These are phyloP conservation scores for Aspergillus coremiiformis DNA, from an alignment of 495 filamentous ascomycete species.

Conservation along the genomic window DNA sequence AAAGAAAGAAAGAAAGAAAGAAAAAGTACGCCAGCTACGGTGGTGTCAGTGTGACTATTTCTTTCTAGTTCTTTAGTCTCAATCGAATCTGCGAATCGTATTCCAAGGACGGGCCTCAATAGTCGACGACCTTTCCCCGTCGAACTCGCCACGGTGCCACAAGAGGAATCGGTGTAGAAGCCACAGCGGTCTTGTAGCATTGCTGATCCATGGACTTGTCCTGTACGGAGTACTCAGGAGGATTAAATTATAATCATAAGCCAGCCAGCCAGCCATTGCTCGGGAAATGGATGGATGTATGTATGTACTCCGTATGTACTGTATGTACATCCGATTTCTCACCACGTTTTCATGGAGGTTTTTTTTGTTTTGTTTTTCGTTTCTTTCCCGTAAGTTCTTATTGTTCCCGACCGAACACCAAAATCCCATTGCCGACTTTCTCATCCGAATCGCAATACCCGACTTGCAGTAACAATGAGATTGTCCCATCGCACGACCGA, in stretches of 20 bases:
- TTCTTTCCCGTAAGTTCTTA: too few species aligned
- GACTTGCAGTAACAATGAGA: background rate
- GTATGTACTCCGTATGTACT: too few species aligned
- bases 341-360: too few species aligned
- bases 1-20: background rate
- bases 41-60: background rate
- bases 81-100: background rate
- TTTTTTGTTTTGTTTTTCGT: background rate
- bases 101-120: background rate
- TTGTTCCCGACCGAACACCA: background rate
- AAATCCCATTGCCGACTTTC: too few species aligned
- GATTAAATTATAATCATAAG: too few species aligned
- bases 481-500: background rate
- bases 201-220: conserved; percentile 3
- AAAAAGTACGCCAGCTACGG: background rate
- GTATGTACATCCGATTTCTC: too few species aligned
- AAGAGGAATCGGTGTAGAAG: background rate
- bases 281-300: too few species aligned
- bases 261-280: background rate
- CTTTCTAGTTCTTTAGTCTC: background rate
- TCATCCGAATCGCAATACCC: background rate
- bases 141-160: conserved; percentile 13
- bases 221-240: background rate
- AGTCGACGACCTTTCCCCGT: background rate
- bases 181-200: background rate